phyloP scores from a whole-genome alignment of 129 eudicot genomes.

The Glebionis coronaria region DNA sequence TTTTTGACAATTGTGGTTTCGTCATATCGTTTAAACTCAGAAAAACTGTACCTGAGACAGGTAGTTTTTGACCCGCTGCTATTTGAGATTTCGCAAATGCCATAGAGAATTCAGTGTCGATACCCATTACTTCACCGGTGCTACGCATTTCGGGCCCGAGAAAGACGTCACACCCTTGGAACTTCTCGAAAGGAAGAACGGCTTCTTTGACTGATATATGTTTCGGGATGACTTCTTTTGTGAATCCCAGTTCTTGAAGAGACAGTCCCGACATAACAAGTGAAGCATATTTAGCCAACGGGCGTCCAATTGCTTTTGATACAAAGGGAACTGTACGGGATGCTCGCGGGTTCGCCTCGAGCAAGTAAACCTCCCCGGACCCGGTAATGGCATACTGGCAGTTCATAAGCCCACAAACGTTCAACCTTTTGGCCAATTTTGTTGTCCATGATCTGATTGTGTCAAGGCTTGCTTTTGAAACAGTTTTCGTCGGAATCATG shows the following conservation, averaged over 20 bases:
- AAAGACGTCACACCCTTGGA: slow-evolving; percentile 89
- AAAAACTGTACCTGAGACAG: slow-evolving; percentile 72
- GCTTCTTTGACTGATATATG: slow-evolving; percentile 93
- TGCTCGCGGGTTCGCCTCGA: slow-evolving; percentile 96
- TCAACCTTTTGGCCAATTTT: slow-evolving; percentile 71
- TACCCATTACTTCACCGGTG: slow-evolving; percentile 96
- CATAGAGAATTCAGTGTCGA: slow-evolving; percentile 56
- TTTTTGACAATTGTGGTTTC: slow-evolving; percentile 59
- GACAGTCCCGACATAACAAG: slow-evolving; percentile 95
- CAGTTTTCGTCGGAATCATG: slow-evolving; percentile 77
- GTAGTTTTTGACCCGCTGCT: slow-evolving; percentile 91
- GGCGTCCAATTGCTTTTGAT: slow-evolving; percentile 94
- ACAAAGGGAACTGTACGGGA: slow-evolving; percentile 96
- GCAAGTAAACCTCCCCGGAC: slow-evolving; percentile 75
- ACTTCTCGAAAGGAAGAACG: slow-evolving; percentile 90
- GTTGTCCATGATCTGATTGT: slow-evolving; percentile 93
- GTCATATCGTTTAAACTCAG: slow-evolving; percentile 86
- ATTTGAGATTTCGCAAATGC: slow-evolving; percentile 92
- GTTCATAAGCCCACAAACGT: slow-evolving; percentile 92
- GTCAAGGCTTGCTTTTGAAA: slow-evolving; percentile 56
- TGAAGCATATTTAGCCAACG: slow-evolving; percentile 92
- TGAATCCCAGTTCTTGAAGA: slow-evolving; percentile 60
- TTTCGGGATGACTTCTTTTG: slow-evolving; percentile 66
- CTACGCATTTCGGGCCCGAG: slow-evolving; percentile 99
- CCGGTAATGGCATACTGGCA: slow-evolving; percentile 88